These are phyloP conservation scores for Sporothrix schenckii DNA, from an alignment of 2,329 filamentous ascomycete species.

Conservation along the genomic window DNA sequence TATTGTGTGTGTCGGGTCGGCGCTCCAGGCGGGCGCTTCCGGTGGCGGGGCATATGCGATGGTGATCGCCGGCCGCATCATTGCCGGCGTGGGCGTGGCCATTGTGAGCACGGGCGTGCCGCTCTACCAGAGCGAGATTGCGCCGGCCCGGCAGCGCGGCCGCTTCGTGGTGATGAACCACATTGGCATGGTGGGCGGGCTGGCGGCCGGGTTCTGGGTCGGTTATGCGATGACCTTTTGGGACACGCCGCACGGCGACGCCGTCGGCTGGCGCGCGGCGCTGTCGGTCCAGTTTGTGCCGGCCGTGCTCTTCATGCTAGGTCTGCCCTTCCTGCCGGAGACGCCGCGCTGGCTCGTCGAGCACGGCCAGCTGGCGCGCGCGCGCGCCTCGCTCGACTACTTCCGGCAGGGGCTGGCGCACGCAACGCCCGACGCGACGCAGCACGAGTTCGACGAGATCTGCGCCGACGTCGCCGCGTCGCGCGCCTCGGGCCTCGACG, in stretches of 20 bases:
- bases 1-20: conserved; percentile 53
- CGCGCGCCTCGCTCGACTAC: conserved; percentile 51
- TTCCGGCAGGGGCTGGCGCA: conserved; percentile 50
- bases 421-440: conserved; percentile 42
- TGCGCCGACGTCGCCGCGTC: conserved; percentile 48
- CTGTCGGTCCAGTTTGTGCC: conserved; percentile 57
- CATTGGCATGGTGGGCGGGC: conserved; percentile 58
- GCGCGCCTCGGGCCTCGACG: conserved; percentile 44
- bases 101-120: conserved; percentile 61
- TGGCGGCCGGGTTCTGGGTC: conserved; percentile 60
- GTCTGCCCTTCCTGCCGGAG: conserved; percentile 58
- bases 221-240: conserved; percentile 61
- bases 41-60: conserved; percentile 49
- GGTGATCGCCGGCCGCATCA: conserved; percentile 56
- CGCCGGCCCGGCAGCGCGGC: conserved; percentile 57
- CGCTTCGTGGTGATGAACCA: conserved; percentile 63
- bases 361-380: conserved; percentile 49
- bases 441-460: conserved; percentile 53
- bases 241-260: conserved; percentile 48
- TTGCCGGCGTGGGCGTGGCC: conserved; percentile 58
- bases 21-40: conserved; percentile 51
- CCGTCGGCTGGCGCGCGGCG: conserved; percentile 57
- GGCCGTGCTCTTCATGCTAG: conserved; percentile 52
- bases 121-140: conserved; percentile 61
- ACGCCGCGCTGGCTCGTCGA: conserved; percentile 65